Conservation (phyloP, 2,329 filamentous ascomycete species). For the Pseudocercospora ulei region DNA sequence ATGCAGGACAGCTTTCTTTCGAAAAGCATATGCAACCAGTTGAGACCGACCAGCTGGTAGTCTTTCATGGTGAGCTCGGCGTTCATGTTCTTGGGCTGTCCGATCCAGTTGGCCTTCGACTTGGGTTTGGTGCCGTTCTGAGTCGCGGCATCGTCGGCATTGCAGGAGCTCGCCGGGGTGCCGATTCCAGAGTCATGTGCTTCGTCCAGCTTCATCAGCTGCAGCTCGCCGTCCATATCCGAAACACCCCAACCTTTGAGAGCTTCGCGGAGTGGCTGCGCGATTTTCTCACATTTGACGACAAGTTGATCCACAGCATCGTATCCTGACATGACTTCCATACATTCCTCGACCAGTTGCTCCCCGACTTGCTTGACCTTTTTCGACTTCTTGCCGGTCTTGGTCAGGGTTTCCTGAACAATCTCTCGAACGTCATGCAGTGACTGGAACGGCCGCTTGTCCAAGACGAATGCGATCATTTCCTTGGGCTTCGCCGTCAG, state of each 20-base stretch:
- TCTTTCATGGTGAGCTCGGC: slow-evolving; percentile 71
- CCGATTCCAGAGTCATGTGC: slow-evolving; percentile 58
- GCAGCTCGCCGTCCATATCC: slow-evolving; percentile 52
- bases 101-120: slow-evolving; percentile 42
- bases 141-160: slow-evolving; percentile 26
- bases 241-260: slow-evolving; percentile 61
- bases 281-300: slow-evolving; percentile 61
- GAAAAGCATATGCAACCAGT: slow-evolving; percentile 84
- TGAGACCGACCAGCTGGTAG: slow-evolving; percentile 87
- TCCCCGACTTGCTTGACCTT: slow-evolving; percentile 50
- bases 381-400: slow-evolving; percentile 45
- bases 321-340: slow-evolving; percentile 68
- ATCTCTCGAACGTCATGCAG: slow-evolving; percentile 59
- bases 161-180: slow-evolving; percentile 45
- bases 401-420: slow-evolving; percentile 43
- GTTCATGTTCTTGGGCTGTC: slow-evolving; percentile 69
- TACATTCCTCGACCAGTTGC: slow-evolving; percentile 55
- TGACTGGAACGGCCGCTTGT: slow-evolving; percentile 61
- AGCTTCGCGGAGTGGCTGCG: slow-evolving; percentile 54
- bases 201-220: slow-evolving; percentile 48
- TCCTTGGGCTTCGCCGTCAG: slow-evolving; percentile 66
- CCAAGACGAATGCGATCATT: slow-evolving; percentile 58
- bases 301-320: slow-evolving; percentile 77
- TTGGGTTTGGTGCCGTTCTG: slow-evolving; percentile 36
- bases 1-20: slow-evolving; percentile 74